Base-by-base conservation (phyloP, 108 stramenopile species). In the Cyclotella cryptica region DNA sequence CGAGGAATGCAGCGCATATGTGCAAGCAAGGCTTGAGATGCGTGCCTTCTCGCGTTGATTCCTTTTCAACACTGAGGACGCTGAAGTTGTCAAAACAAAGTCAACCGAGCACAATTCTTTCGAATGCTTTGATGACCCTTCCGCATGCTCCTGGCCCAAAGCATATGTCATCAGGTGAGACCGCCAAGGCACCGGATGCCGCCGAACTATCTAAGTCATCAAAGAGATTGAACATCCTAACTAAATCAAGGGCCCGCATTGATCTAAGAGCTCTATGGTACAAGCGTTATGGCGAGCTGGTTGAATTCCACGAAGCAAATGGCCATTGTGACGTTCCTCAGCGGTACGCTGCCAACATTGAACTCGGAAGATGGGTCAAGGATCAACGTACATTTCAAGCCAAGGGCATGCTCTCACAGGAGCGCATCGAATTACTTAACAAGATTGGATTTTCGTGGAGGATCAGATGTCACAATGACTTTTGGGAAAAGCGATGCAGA, bases 311-410 rank as follows among this genome's bases (percentile, higher is more conserved):
- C 12, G 18, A 44, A 54, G 41, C 66, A 1, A 30, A 80, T 39
- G 75, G 75, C 26, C 68, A 82, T 51, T 77, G 69, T 49, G 64
- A 77, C 49, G 81, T 82, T 28, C 74, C 81, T 5, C 26, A 44
- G 11, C 83, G 78, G 11, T 78, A 84, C 72, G 13, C 17, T 64
- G 57, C 67, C 6, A 65, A 84, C 62, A 45, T 39, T 30, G 29
- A 55, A 35, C 74, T 81, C 28, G 80, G 74, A 18, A 49, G 49
- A 7, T 84, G 83, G 83, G 82, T 71, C 26, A n/a, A 61, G 18
- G 35, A 19, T 21, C 77, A 78, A 39, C 57, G 77, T 19, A 51
- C n/a, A 51, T 18, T 19, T 18, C 3, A 19, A 51, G 3, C 49
- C 18, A 51, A 19, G 49, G 19, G 19, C 49, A 51, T 3, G 8